Percentiles rank a stretch among this genome's conserved stretches.
phyloP scores from a whole-genome alignment of 257 asterid species.

The Capsicum baccatum region DNA sequence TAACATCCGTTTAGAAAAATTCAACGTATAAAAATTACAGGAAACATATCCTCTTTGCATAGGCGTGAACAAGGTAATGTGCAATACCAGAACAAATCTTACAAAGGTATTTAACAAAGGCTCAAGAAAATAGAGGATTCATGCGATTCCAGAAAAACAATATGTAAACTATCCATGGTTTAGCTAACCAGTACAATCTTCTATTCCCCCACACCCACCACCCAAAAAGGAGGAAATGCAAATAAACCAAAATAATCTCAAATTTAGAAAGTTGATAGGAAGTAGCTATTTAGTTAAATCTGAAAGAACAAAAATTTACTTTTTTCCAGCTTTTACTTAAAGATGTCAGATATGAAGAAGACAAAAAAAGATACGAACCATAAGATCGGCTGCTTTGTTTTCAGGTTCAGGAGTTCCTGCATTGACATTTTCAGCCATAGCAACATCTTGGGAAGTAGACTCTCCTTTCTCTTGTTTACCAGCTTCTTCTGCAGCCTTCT shows the following conservation, averaged over 20 bases:
- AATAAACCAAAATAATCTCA: not conserved
- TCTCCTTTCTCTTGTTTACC: conserved; percentile 76
- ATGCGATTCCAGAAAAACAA: not conserved
- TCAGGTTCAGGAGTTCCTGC: conserved; percentile 71
- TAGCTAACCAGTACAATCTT: not conserved
- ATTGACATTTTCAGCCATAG: conserved; percentile 71
- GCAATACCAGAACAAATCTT: not conserved
- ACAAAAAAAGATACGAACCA: conserved; percentile 44
- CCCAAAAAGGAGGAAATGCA: not conserved
- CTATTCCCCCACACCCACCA: not conserved
- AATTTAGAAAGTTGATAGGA: not conserved
- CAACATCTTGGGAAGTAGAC: conserved; percentile 72
- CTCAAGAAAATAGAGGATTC: conserved; percentile 33
- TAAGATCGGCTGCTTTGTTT: conserved; percentile 66
- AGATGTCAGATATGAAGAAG: not conserved
- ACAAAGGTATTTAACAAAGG: not conserved
- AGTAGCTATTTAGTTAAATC: not conserved
- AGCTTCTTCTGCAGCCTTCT: conserved; percentile 90
- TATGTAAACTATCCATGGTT: not conserved
- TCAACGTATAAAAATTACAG: not conserved
- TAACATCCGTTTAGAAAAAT: conserved; percentile 12
- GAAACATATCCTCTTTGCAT: not conserved
- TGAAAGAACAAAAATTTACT: not conserved
- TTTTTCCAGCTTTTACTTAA: not conserved
- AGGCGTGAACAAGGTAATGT: not conserved